Evolutionary conservation across 1,139 yeast species (phyloP), one percentile per base, ranked within the genome.

Genomic region (Suhomyces atakaporum): DNA sequence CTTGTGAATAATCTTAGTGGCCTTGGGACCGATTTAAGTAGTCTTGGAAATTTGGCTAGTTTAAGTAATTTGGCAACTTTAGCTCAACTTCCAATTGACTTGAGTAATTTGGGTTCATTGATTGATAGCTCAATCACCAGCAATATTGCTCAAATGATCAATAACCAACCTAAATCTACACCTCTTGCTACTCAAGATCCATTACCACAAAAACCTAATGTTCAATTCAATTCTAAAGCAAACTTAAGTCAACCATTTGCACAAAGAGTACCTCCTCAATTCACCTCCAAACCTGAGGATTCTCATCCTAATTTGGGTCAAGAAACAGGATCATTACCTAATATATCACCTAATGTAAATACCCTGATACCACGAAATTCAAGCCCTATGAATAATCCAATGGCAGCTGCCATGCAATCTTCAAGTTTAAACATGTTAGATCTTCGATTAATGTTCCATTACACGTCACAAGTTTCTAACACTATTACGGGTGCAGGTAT

Each of bases 401-500:
- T 44, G 43, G 51, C 55, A 2, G 33, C 43, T 7, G 46, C 43
- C 4, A 40, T 38, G 38, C 25, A 35, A 16, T 39, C 60, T 1
- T 49, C 63, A 0, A 54, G 45, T 31, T 62, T 89, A 33, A 88
- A 89, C 56, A 73, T 88, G 75, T 65, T 82, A 25, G 97, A 90
- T 56, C 66, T 90, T 42, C 73, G 84, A 48, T 66, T 90, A 31
- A 85, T 90, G 79, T 85, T 87, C 57, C 96, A 90, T 59, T 90
- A 89, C 58, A 84, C 92, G 3, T 79, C 88, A 0, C 81, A 77
- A 27, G 96, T 89, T 2, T 84, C 95, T 60, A 80, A 81, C 31
- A 86, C 97, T 1, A 87, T 90, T 33, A 85, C 95, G 0, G 87
- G 84, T 1, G 95, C 96, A 1, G 96, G 96, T 2, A 87, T 89